Evolutionary conservation across 306 rosid species (phyloP), one percentile per base, ranked within the genome.

Genomic region (Dryas drummondii): DNA sequence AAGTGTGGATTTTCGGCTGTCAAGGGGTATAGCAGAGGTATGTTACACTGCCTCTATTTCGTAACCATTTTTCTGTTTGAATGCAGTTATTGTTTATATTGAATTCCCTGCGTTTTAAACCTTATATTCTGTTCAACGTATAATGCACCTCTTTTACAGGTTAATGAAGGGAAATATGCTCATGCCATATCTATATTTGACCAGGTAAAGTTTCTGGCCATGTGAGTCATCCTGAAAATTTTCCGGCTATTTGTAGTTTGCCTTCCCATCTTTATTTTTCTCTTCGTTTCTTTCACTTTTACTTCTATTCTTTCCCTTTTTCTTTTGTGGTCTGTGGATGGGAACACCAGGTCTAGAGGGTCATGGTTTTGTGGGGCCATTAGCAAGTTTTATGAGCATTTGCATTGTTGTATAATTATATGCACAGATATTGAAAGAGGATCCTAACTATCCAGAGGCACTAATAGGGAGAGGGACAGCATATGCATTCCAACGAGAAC

Each of bases 401-500:
- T 17, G 64, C n/a, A 7, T 19, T 61, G 68, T 27, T 63, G 80
- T 67, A 46, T 67, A 50, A 65, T 77, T 44, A 42, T 77, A 47
- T 77, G 12, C 78, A 71, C 88, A 94, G 98, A 89, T 94, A 85
- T 83, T 94, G 86, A 94, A 85, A 82, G 91, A 91, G 86, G 98
- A 94, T 73, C 90, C 97, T 72, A 83, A 73, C 61, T 92, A 94
- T 85, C 97, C 98, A 26, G 98, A 94, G 88, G 97, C 98, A 53
- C 84, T 94, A 71, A 94, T 94, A 72, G 98, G 98, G 66, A 90
- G 98, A 79, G 98, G 98, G 62, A 94, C 98, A 12, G 97, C 98
- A 42, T 74, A 86, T 84, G 98, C 98, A 79, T 94, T 94, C 81
- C 89, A 86, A 84, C 87, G 96, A 84, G 96, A 91, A 79, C 93